Evolutionary conservation across 495 filamentous ascomycete genomes (phyloP), one percentile per base, ranked within the genome.

Genomic region (Neurospora sublineolata): DNA sequence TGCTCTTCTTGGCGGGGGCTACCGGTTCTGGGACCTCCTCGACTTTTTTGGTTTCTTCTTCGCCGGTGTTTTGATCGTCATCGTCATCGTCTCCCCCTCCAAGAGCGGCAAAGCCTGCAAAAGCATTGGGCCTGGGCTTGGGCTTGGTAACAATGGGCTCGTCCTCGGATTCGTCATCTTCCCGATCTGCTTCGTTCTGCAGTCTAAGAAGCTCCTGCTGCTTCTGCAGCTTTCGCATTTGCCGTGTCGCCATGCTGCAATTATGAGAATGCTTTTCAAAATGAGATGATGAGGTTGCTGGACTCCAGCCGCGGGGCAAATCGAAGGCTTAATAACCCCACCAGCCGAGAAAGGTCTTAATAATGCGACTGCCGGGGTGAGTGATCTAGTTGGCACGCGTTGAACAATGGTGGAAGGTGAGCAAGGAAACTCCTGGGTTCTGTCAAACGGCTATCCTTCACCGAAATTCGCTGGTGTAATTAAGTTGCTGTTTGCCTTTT

Each of bases 181-280:
- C 82, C 20, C 82, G 79, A n/a, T 79, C 79, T 74, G 82, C 70
- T 14, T 77, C 74, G 33, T 79, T 75, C 33, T 79, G 75, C 8
- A 79, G 74, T 42, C 75, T 75, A 41, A 79, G 77, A n/a, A 87
- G 82, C 76, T 89, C 86, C 76, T 87, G 83, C 81, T 90, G 88
- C 84, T 91, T 88, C 74, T 93, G 91, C 52, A 94, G 82, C 80
- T 92, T 93, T 67, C 92, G 87, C 68, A 95, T 79, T 39, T 93
- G 92, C 72, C 93, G 87, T 37, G 89, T 92, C 42, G 93, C 94
- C 93, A 97, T 97, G 67, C 64, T 71, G 39, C 0, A 27, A 60
- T 27, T 27, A 68, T 73, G 16, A 73, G 75, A 64, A 74, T 38
- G 36, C 73, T 69, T 37, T 73, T 60, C 12, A 30, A 8, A 30